These are phyloP conservation scores for Suillus sp. DNA, from an alignment of 768 basidiomycete genomes.

Conservation along the genomic window DNA sequence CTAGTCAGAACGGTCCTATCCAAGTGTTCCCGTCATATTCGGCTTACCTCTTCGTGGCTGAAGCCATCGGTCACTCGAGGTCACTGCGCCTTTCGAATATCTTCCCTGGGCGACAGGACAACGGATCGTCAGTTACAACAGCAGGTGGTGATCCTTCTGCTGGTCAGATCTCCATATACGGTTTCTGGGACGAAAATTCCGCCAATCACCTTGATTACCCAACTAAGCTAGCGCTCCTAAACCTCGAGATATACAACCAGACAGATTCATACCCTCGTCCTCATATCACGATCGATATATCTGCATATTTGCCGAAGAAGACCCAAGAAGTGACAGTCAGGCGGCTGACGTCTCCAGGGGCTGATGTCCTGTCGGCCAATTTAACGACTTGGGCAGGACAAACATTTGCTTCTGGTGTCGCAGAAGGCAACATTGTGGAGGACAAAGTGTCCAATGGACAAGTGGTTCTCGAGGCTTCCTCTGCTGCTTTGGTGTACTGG, in stretches of 20 bases:
- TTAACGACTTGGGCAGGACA: constrained; percentile 55
- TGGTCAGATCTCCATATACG: constrained; percentile 54
- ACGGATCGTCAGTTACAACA: constrained; percentile 55
- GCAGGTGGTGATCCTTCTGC: constrained; percentile 47
- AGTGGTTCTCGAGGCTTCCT: constrained; percentile 40
- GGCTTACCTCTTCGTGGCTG: constrained; percentile 52
- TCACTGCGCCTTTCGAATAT: constrained; percentile 49
- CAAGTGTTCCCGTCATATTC: constrained; percentile 57
- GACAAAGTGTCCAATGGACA: constrained; percentile 38
- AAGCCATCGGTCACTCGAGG: constrained; percentile 47
- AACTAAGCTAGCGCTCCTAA: constrained; percentile 49
- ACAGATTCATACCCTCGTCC: constrained; percentile 46
- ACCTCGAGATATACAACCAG: constrained; percentile 53
- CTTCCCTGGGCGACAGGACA: constrained; percentile 52
- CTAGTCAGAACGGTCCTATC: constrained; percentile 47
- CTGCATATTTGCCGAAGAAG: constrained; percentile 36
- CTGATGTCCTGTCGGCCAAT: constrained; percentile 46
- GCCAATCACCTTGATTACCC: constrained; percentile 33
- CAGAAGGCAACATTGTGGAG: constrained; percentile 40
- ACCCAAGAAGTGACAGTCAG: constrained; percentile 37
- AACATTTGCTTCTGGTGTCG: constrained; percentile 42
- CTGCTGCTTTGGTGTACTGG: constrained; percentile 39
- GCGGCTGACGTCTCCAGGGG: constrained; percentile 49
- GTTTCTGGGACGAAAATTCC: constrained; percentile 45
- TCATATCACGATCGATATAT: constrained; percentile 47